Percentiles rank a stretch among this genome's conserved stretches.
Conservation (phyloP, 2,329 filamentous ascomycete species). For the Fusarium sp. region DNA sequence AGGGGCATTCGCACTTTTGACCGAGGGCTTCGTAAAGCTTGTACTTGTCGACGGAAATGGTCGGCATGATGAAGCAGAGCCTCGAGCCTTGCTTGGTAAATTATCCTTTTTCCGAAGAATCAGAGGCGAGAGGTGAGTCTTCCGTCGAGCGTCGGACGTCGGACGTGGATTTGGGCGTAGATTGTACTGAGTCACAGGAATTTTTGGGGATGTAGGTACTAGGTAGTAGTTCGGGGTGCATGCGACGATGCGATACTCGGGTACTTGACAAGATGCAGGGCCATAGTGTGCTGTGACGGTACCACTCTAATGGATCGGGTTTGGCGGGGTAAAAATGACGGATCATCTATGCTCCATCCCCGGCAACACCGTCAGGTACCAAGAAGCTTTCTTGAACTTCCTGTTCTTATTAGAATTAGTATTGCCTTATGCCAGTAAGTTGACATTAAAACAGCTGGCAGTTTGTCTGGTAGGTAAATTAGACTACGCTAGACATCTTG, state of each 20-base stretch:
- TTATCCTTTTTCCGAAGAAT: constrained; percentile 32
- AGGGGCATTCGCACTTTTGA: constrained; percentile 70
- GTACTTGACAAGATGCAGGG: constrained; percentile 7
- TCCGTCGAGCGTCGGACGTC: constrained; percentile 36
- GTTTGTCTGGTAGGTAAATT: not conserved
- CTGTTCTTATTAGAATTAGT: not conserved
- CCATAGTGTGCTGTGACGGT: constrained; percentile 6
- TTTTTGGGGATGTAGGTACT: constrained; percentile 46
- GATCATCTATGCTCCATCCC: constrained; percentile 47
- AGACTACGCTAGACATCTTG: not conserved
- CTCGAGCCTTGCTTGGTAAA: constrained; percentile 32
- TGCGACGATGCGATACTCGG: constrained; percentile 19
- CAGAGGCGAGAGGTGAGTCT: constrained; percentile 28
- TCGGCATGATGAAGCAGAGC: constrained; percentile 76
- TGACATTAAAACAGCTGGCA: not conserved
- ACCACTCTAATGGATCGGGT: constrained; percentile 27
- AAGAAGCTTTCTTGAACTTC: not conserved
- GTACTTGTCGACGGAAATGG: constrained; percentile 95
- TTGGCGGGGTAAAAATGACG: constrained; percentile 44
- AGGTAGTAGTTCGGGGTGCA: constrained; percentile 11
- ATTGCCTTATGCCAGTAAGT: not conserved
- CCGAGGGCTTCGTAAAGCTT: constrained; percentile 93
- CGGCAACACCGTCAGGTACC: not conserved
- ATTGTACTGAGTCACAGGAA: constrained; percentile 54
- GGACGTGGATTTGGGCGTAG: constrained; percentile 33